phyloP scores from a whole-genome alignment of 805 yeast genomes.

The Metschnikowia lochheadii region DNA sequence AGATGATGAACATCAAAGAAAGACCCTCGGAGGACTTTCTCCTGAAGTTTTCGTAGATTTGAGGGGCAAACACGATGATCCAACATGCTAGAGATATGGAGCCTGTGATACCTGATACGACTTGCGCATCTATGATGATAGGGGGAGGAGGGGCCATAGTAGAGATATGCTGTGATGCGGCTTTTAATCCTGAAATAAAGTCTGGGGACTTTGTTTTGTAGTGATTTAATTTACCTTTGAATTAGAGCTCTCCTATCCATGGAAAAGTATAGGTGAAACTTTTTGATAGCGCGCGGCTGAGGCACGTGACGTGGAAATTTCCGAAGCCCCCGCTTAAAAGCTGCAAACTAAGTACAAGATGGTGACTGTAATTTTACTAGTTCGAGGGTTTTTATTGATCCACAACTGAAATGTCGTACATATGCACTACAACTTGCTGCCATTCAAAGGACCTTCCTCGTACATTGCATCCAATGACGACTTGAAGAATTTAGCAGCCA shows the following conservation, averaged over 20 bases:
- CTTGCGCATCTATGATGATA: slow-evolving; percentile 59
- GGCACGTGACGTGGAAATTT: slow-evolving; percentile 1
- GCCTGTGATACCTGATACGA: slow-evolving; percentile 74
- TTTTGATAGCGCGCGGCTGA: slow-evolving; percentile 3
- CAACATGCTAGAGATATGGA: slow-evolving; percentile 95
- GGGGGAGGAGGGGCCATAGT: slow-evolving; percentile 61
- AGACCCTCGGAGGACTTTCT: slow-evolving; percentile 88
- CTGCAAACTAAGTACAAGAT: not conserved
- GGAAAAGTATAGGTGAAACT: slow-evolving; percentile 2
- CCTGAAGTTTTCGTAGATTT: slow-evolving; percentile 84
- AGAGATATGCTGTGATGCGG: not conserved
- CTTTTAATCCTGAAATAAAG: not conserved
- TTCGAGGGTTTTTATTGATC: not conserved
- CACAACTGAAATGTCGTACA: not conserved
- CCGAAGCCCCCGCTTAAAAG: not conserved
- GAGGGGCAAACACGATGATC: slow-evolving; percentile 97
- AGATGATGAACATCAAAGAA: slow-evolving; percentile 75
- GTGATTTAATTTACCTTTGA: not conserved
- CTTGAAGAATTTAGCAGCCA: slow-evolving; percentile 24
- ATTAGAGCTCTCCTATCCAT: not conserved
- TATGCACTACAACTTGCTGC: not conserved
- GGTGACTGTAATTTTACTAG: not conserved
- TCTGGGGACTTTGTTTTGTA: not conserved
- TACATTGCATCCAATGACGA: slow-evolving; percentile 1
- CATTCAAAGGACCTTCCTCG: slow-evolving; percentile 16